Conservation (phyloP, 345 rosid genomes). For the Abelmoschus esculentus region DNA sequence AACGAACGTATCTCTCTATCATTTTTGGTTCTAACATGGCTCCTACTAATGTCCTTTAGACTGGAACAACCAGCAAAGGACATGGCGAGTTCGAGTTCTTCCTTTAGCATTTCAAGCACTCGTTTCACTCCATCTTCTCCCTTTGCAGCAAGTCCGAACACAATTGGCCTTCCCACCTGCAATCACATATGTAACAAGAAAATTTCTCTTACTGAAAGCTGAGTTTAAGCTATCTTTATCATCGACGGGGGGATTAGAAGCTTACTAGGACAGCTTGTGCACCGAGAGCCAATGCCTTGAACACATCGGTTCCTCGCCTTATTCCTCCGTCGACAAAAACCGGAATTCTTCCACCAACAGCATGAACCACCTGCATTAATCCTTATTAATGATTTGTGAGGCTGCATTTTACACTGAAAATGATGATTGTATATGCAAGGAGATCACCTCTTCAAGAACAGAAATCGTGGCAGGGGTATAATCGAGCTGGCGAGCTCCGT, state of each 20-base stretch:
- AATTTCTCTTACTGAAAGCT: background rate
- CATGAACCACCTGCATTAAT: conserved; percentile 53
- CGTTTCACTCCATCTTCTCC: conserved; percentile 60
- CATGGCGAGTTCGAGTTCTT: conserved; percentile 74
- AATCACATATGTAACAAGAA: background rate
- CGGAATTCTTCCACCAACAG: conserved; percentile 60
- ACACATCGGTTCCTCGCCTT: conserved; percentile 71
- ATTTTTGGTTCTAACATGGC: conserved; percentile 39
- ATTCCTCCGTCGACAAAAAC: conserved; percentile 84
- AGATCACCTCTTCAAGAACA: conserved; percentile 59
- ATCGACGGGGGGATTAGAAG: background rate
- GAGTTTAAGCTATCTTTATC: background rate
- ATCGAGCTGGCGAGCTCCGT: conserved; percentile 63
- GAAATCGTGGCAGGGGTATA: conserved; percentile 47
- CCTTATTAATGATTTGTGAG: too few species aligned
- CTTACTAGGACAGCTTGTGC: conserved; percentile 86
- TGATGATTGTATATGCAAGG: background rate
- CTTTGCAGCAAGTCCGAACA: conserved; percentile 67
- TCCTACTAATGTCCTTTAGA: conserved; percentile 50
- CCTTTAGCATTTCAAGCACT: conserved; percentile 69
- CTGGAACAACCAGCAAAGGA: conserved; percentile 69
- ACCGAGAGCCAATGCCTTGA: conserved; percentile 85
- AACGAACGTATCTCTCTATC: conserved; percentile 39
- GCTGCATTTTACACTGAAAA: too few species aligned
- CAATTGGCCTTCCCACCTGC: conserved; percentile 84